Base-by-base conservation (phyloP, 257 asterid genomes). In the Handroanthus guayacan region DNA sequence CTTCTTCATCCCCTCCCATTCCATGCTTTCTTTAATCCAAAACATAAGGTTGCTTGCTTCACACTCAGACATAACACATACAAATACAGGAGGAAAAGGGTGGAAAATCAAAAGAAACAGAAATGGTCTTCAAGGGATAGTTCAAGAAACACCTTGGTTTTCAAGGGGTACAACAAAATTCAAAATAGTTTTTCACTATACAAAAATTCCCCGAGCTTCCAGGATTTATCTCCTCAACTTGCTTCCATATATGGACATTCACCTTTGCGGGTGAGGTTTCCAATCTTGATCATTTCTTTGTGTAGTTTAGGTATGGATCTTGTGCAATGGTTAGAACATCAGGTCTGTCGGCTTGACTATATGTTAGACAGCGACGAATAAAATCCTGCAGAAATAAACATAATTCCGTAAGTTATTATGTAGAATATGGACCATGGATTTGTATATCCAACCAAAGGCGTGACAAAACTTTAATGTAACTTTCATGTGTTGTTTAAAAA, bases 291-390 rank as follows among this genome's bases (percentile, higher is more conserved):
- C 87, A 91, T 84, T 91, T 95, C 88, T 95, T 95, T 67, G 90
- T 81, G 77, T 87, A 95, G 31, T 77, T 84, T 62, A 95, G 86
- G 85, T 87, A 95, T 34, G 97, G 98, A 82, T 93, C 97, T 78
- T 89, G 98, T 63, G 98, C 96, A 81, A 93, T 87, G 55, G 84
- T 74, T 52, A 95, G 70, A 65, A 93, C 99, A 78, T 95, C 99
- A 11, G 98, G 98, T 82, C 99, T 86, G 25, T 95, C 99, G 3
- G 84, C 93, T 81, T 95, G 99, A 77, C 88, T 86, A 69, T 93
- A 95, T 6, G 96, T 91, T 63, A 95, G 85, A 82, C 99, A 95
- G 63, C 99, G 91, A 34, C 99, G 97, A 74, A 95, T 90, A 64
- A 92, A 91, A 8, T 95, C 99, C 99, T 95, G 91, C 84, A 81